These are phyloP conservation scores for Zymoseptoria brevis DNA, from an alignment of 2,329 filamentous ascomycete genomes.

Conservation along the genomic window DNA sequence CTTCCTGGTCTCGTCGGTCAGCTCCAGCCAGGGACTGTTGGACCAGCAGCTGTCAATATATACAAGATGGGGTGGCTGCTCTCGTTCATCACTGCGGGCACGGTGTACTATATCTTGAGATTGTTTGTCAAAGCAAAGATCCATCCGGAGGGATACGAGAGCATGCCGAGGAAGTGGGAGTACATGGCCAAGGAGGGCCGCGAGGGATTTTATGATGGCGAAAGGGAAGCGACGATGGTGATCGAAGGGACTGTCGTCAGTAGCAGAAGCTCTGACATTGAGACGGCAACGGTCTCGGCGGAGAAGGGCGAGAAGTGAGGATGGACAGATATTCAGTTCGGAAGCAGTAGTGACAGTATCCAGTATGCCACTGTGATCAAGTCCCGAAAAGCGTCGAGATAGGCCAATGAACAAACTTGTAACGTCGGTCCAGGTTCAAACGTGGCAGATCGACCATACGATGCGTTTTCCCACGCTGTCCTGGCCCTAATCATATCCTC, in stretches of 20 bases:
- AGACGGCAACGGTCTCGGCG: not conserved
- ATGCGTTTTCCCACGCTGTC: no score
- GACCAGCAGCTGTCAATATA: slow-evolving; percentile 15
- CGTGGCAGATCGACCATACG: no score
- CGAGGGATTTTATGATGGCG: not conserved
- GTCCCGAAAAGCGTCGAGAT: no score
- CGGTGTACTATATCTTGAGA: slow-evolving; percentile 12
- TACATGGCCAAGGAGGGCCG: slow-evolving; percentile 7
- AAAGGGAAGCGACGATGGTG: not conserved
- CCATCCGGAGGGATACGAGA: slow-evolving; percentile 8
- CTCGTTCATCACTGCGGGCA: slow-evolving; percentile 11
- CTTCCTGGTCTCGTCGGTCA: slow-evolving; percentile 17
- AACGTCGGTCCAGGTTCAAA: no score
- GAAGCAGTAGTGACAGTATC: no score
- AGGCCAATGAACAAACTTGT: no score
- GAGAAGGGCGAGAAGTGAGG: not conserved
- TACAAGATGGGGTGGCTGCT: slow-evolving; percentile 19
- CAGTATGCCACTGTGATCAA: no score
- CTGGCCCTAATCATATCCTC: no score
- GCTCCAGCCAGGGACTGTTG: slow-evolving; percentile 12
- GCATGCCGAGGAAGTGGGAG: slow-evolving; percentile 14
- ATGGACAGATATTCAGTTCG: not conserved
- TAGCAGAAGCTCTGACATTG: not conserved
- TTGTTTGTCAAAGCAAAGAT: slow-evolving; percentile 15
- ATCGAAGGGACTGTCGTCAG: not conserved